A percentile compares a stretch with the other conserved stretches of the same genome.
phyloP scores from a whole-genome alignment of 2,329 filamentous ascomycete genomes.

The Macrophomina tecta region DNA sequence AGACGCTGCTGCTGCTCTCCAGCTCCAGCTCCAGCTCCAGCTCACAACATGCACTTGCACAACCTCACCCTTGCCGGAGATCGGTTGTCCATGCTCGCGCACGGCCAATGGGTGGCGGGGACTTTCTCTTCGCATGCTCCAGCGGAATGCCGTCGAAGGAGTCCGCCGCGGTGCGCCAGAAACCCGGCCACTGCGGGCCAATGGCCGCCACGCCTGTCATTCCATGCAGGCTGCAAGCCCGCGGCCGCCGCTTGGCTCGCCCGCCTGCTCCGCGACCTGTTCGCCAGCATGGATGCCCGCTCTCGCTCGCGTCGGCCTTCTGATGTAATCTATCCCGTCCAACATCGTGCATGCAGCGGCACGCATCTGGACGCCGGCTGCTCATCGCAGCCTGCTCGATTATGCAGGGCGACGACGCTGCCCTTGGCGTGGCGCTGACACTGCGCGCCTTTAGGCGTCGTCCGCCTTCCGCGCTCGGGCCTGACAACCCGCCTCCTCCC shows the following conservation, averaged over 20 bases:
- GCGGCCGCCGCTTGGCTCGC: not conserved
- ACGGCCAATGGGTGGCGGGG: not conserved
- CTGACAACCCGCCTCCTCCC: conserved; percentile 11
- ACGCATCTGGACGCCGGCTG: not conserved
- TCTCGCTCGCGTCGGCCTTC: not conserved
- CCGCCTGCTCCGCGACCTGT: not conserved
- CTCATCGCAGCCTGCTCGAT: conserved; percentile 7
- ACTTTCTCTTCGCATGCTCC: conserved; percentile 13
- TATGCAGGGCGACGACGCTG: conserved; percentile 20
- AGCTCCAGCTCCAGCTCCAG: not conserved
- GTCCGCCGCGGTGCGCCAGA: not conserved
- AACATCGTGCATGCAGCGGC: conserved; percentile 2
- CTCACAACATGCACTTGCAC: not conserved
- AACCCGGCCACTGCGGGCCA: conserved; percentile 2
- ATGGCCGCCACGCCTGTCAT: conserved; percentile 5
- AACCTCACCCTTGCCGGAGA: conserved; percentile 15
- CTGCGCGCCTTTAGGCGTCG: not conserved
- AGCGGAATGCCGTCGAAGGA: conserved; percentile 19
- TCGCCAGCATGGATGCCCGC: conserved; percentile 1
- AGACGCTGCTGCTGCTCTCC: not conserved
- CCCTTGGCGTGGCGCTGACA: conserved; percentile 18
- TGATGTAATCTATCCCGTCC: not conserved
- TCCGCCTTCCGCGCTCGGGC: conserved; percentile 8
- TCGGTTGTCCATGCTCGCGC: not conserved
- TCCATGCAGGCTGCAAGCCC: conserved; percentile 10